A percentile compares a stretch with the other conserved stretches of the same genome.
Evolutionary conservation across 2,329 filamentous ascomycete species (phyloP).

Genomic region (Ophiostoma tasmaniense): DNA sequence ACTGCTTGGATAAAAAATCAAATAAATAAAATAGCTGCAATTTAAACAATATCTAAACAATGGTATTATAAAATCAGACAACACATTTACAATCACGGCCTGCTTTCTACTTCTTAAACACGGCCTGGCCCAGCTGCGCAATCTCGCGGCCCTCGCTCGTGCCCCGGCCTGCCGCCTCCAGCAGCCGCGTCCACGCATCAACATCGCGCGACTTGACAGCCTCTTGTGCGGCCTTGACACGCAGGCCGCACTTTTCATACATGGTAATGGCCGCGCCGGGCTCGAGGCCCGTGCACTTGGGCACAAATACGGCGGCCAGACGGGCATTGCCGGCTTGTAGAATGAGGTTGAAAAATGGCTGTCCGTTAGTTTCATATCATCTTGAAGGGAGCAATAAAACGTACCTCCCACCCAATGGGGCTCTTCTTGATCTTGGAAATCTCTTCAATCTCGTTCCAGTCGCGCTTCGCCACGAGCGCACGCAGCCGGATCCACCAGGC

Average conservation of each 20-base stretch:
- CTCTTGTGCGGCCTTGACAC: constrained; percentile 83
- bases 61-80: constrained; percentile 1
- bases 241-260: constrained; percentile 93
- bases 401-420: constrained; percentile 92
- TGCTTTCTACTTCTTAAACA: constrained; percentile 44
- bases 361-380: constrained; percentile 2
- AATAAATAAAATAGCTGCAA: not conserved
- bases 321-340: constrained; percentile 84
- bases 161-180: constrained; percentile 62
- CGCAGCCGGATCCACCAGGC: constrained; percentile 79
- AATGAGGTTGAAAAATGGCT: constrained; percentile 88
- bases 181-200: constrained; percentile 63
- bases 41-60: not conserved
- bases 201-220: constrained; percentile 74
- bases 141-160: constrained; percentile 66
- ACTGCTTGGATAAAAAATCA: not conserved
- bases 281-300: constrained; percentile 70
- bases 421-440: constrained; percentile 70
- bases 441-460: constrained; percentile 91
- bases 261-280: constrained; percentile 69
- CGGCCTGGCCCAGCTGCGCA: constrained; percentile 62
- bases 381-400: too few species aligned
- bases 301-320: constrained; percentile 72
- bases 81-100: not conserved
- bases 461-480: constrained; percentile 78